phyloP scores from a whole-genome alignment of 306 rosid genomes.

The Ziziphus jujuba region DNA sequence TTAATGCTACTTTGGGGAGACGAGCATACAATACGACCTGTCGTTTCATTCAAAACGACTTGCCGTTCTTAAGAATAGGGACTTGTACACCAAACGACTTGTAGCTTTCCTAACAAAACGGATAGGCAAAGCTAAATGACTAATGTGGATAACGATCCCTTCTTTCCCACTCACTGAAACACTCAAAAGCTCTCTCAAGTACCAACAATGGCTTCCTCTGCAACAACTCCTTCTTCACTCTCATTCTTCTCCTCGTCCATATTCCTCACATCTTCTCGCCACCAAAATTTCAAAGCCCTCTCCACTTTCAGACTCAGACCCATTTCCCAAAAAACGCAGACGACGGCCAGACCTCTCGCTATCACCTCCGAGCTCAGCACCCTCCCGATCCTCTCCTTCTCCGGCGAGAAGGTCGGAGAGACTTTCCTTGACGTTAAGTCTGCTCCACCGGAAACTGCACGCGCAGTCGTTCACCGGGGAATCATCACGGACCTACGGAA shows the following conservation, averaged over 20 bases:
- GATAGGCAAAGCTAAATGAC: slow-evolving; percentile 23
- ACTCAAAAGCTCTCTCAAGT: not conserved
- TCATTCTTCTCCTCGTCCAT: slow-evolving; percentile 58
- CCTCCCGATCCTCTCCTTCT: slow-evolving; percentile 75
- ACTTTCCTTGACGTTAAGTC: slow-evolving; percentile 64
- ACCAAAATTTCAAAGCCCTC: slow-evolving; percentile 24
- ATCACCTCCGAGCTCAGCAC: slow-evolving; percentile 63
- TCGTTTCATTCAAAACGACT: slow-evolving; percentile 5
- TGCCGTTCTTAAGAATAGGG: not conserved
- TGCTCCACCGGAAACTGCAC: slow-evolving; percentile 78
- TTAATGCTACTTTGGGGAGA: no score
- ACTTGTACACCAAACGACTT: not conserved
- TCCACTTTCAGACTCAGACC: slow-evolving; percentile 21
- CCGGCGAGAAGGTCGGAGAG: slow-evolving; percentile 76
- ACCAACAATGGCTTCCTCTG: slow-evolving; percentile 54
- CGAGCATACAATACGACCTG: not conserved
- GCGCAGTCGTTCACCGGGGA: slow-evolving; percentile 93
- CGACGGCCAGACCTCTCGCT: slow-evolving; percentile 27
- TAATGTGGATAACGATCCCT: slow-evolving; percentile 15
- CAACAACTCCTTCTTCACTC: slow-evolving; percentile 37
- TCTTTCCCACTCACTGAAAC: not conserved
- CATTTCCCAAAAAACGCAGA: slow-evolving; percentile 23
- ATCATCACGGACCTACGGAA: slow-evolving; percentile 82
- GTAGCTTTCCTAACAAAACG: not conserved
- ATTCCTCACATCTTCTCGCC: slow-evolving; percentile 41